Conservation (phyloP, 805 yeast species). For the Priceomyces haplophilus region DNA sequence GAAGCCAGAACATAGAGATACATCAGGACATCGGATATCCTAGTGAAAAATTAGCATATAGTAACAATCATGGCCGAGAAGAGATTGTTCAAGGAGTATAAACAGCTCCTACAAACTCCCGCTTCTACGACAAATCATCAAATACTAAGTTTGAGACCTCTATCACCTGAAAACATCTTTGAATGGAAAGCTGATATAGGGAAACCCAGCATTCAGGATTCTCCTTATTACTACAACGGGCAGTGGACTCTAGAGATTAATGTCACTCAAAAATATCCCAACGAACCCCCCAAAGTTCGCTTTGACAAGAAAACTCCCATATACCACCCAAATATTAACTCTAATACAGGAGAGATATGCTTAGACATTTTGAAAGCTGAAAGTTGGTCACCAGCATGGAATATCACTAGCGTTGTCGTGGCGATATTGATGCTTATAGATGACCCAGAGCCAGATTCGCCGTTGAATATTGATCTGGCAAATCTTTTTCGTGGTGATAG, state of each 20-base stretch:
- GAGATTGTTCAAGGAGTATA: slow-evolving; percentile 37
- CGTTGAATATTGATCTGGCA: slow-evolving; percentile 68
- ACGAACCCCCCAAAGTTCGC: slow-evolving; percentile 52
- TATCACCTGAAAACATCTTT: slow-evolving; percentile 34
- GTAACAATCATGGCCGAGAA: slow-evolving; percentile 35
- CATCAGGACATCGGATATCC: too few relatives aligned
- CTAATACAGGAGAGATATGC: slow-evolving; percentile 64
- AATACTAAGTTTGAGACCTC: slow-evolving; percentile 45
- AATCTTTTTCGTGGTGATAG: slow-evolving; percentile 49
- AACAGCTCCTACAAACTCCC: slow-evolving; percentile 29
- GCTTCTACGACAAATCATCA: slow-evolving; percentile 29
- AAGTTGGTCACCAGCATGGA: slow-evolving; percentile 77
- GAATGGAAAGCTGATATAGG: slow-evolving; percentile 50
- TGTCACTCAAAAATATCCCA: slow-evolving; percentile 52
- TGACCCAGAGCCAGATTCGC: slow-evolving; percentile 70
- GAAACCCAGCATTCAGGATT: slow-evolving; percentile 45
- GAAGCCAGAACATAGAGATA: too few relatives aligned
- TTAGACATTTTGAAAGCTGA: slow-evolving; percentile 56
- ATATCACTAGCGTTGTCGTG: slow-evolving; percentile 49
- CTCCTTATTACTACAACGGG: slow-evolving; percentile 51
- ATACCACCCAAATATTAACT: slow-evolving; percentile 40
- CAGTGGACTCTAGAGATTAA: slow-evolving; percentile 48
- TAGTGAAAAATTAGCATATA: too few relatives aligned
- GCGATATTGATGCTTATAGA: slow-evolving; percentile 57
- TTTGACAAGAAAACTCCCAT: slow-evolving; percentile 42